These are phyloP conservation scores for Discostella pseudostelligera DNA, from an alignment of 108 stramenopile species.

Conservation along the genomic window DNA sequence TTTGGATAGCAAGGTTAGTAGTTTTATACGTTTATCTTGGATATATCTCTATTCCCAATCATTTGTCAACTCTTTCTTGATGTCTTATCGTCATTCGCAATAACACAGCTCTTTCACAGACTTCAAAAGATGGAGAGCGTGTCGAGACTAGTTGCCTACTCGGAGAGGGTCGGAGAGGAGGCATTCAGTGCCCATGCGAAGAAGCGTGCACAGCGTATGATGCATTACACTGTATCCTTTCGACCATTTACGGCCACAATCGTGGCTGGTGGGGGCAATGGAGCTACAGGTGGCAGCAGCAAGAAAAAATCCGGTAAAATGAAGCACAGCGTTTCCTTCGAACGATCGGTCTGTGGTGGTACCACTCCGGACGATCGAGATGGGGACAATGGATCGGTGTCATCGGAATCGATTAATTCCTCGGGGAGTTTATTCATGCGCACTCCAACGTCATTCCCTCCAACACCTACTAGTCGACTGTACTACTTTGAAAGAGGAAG, in stretches of 20 bases:
- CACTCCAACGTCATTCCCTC: slow-evolving; percentile 95
- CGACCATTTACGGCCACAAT: slow-evolving; percentile 88
- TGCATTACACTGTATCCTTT: slow-evolving; percentile 85
- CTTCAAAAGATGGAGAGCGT: slow-evolving; percentile 70
- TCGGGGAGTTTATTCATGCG: slow-evolving; percentile 86
- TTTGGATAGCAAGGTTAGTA: slow-evolving; percentile 34
- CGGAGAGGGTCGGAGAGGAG: slow-evolving; percentile 67
- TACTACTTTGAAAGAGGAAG: slow-evolving; percentile 81
- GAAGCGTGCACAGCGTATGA: slow-evolving; percentile 79
- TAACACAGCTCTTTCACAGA: slow-evolving; percentile 49
- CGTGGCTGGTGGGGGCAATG: slow-evolving; percentile 9
- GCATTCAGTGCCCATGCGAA: slow-evolving; percentile 57
- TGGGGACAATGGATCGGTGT: slow-evolving; percentile 47
- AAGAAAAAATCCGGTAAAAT: slow-evolving; percentile 5
- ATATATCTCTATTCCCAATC: too few species aligned
- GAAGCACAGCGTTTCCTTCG: slow-evolving; percentile 35
- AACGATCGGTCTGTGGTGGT: slow-evolving; percentile 8
- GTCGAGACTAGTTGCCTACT: slow-evolving; percentile 67
- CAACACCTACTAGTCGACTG: slow-evolving; percentile 86
- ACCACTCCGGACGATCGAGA: slow-evolving; percentile 7
- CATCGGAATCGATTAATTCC: slow-evolving; percentile 49
- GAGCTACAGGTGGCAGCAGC: too few species aligned
- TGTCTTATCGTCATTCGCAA: not conserved
- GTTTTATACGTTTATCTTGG: too few species aligned
- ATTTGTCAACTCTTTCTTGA: not conserved